Evolutionary conservation across 805 yeast species (phyloP), one percentile per base, ranked within the genome.

Genomic region (Teunomyces funiuensis): DNA sequence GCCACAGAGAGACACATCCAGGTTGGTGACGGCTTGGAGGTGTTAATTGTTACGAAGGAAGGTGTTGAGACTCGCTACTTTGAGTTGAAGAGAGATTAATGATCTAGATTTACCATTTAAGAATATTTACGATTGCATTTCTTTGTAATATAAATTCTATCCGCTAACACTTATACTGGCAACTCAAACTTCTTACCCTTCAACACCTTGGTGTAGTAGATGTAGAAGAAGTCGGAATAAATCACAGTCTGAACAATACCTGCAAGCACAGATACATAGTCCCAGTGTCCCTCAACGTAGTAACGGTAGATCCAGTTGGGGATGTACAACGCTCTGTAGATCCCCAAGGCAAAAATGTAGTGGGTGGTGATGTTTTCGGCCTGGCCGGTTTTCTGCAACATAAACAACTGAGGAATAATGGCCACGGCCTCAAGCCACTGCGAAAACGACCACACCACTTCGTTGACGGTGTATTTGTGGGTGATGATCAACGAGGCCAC

Each of bases 1-100:
- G 99, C 97, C 15, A 91, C 98, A 14, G 99, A 93, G 70, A 85
- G 99, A 76, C 98, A 93, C 66, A 93, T 93, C 54, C 95, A 90
- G 53, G 98, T 93, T 40, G 99, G 99, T 72, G 99, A 93, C 71
- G 95, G 93, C 5, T 76, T 93, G 49, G 96, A 93, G 65, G 83
- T 93, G 37, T 71, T 85, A 50, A 86, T 93, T 53, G 90, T 91
- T 44, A 88, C 97, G 10, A 90, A 89, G 61, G 96, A 89, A 17
- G 99, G 99, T 39, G 87, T 88, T 37, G 78, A 83, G 68, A 82
- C 78, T 31, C 95, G 88, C 62, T 84, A 79, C 65, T 85, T 69
- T 61, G 95, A 95, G 44, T 75, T 93, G 63, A 88, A 93, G 78
- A 82, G 85, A 63, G 98, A 91, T 73, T 91, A 22, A 22, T 22